These are phyloP conservation scores for Hibiscus tridactylites DNA, from an alignment of 345 rosid genomes.

Conservation along the genomic window DNA sequence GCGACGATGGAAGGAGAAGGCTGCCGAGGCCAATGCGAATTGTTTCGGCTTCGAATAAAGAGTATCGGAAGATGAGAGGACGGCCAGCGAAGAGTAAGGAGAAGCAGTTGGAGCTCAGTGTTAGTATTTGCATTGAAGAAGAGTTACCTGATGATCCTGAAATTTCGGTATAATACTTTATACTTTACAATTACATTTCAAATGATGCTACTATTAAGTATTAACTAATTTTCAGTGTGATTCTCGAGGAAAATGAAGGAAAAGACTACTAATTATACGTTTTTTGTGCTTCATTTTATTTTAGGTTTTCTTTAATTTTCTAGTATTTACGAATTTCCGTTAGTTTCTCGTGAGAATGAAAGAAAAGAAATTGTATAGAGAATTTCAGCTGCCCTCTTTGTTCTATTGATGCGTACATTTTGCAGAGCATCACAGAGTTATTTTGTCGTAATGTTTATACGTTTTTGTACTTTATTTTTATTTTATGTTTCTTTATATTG, in stretches of 20 bases:
- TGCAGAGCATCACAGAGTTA: constrained; percentile 75
- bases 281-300: neutral
- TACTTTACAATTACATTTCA: neutral
- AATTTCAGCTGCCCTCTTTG: neutral
- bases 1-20: constrained; percentile 18
- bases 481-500: neutral
- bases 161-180: constrained; percentile 40
- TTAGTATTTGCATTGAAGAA: constrained; percentile 77
- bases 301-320: neutral
- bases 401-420: neutral
- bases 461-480: neutral
- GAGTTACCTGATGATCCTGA: constrained; percentile 80
- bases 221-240: neutral
- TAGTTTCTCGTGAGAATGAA: neutral
- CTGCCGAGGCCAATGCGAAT: constrained; percentile 13
- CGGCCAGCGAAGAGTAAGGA: constrained; percentile 37
- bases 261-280: neutral
- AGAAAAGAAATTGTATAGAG: neutral
- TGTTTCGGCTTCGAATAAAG: constrained; percentile 47
- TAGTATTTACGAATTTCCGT: neutral
- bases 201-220: neutral
- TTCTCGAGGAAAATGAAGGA: neutral
- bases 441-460: constrained; percentile 55
- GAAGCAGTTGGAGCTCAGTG: constrained; percentile 64
- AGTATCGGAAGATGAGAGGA: constrained; percentile 53